Evolutionary conservation across 768 basidiomycete genomes (phyloP).

Genomic region (Ramaria rubella): DNA sequence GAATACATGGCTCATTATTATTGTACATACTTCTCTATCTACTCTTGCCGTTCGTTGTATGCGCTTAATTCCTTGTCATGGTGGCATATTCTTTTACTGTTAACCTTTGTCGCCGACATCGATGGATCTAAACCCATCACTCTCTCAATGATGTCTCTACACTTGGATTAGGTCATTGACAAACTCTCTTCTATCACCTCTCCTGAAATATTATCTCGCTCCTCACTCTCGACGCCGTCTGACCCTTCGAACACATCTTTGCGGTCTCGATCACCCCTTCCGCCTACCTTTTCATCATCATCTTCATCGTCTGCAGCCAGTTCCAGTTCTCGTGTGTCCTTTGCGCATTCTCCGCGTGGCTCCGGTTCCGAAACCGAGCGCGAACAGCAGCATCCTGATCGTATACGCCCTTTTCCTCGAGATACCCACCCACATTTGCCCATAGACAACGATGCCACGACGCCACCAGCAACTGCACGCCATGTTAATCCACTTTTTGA

Average conservation of each 20-base stretch:
- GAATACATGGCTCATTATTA: conserved; percentile 17
- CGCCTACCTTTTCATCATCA: conserved; percentile 23
- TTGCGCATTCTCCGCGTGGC: conserved; percentile 12
- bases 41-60: too few species aligned
- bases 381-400: conserved; percentile 1
- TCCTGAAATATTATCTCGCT: conserved; percentile 39
- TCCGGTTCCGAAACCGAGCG: conserved; percentile 79
- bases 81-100: background rate
- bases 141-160: conserved; percentile 11
- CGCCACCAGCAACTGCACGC: conserved; percentile 30
- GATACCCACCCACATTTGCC: conserved; percentile 26
- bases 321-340: background rate
- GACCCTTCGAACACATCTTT: conserved; percentile 27
- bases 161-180: conserved; percentile 58
- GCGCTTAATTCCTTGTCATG: too few species aligned
- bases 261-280: conserved; percentile 22
- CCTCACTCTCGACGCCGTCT: conserved; percentile 29
- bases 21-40: conserved; percentile 20
- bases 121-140: too few species aligned
- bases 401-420: conserved; percentile 23
- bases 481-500: conserved; percentile 15
- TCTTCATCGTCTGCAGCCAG: conserved; percentile 24
- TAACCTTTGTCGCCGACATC: background rate
- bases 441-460: conserved; percentile 33
- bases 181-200: conserved; percentile 49